Conservation (phyloP, 75 land plant genomes). For the Sequoiadendron giganteum region DNA sequence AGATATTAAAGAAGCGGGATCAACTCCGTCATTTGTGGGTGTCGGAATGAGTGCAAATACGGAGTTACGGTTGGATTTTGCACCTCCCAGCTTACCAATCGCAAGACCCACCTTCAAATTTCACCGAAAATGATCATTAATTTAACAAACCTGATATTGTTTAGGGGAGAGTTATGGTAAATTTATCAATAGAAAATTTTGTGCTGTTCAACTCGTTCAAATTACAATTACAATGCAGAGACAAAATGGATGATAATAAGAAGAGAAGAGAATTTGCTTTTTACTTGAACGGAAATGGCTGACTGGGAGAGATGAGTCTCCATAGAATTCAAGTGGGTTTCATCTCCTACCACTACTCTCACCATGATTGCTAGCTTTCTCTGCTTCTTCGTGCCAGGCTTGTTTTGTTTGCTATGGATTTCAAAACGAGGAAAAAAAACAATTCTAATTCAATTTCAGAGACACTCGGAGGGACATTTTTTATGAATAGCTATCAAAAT, state of each 20-base stretch:
- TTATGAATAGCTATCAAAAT: no score
- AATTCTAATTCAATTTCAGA: no score
- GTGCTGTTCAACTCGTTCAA: neutral
- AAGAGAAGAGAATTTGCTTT: neutral
- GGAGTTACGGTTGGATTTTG: conserved; percentile 17
- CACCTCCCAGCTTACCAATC: conserved; percentile 23
- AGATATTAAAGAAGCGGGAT: conserved; percentile 21
- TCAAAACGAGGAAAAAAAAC: no score
- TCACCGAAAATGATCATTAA: neutral
- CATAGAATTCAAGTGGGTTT: conserved; percentile 21
- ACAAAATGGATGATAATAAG: neutral
- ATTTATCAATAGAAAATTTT: no score
- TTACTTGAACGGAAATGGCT: conserved; percentile 21
- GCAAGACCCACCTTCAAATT: conserved; percentile 29
- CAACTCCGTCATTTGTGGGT: conserved; percentile 30
- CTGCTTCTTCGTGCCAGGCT: neutral
- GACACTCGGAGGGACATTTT: no score
- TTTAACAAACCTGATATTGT: no score
- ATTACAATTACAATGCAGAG: neutral
- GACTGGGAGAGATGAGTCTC: conserved; percentile 20
- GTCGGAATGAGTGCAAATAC: conserved; percentile 33
- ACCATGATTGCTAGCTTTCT: conserved; percentile 13
- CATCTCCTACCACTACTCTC: conserved; percentile 29
- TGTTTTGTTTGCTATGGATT: neutral
- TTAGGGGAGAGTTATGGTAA: no score